These are phyloP conservation scores for Penicillium sp. DNA, from an alignment of 2,329 filamentous ascomycete species.

Conservation along the genomic window DNA sequence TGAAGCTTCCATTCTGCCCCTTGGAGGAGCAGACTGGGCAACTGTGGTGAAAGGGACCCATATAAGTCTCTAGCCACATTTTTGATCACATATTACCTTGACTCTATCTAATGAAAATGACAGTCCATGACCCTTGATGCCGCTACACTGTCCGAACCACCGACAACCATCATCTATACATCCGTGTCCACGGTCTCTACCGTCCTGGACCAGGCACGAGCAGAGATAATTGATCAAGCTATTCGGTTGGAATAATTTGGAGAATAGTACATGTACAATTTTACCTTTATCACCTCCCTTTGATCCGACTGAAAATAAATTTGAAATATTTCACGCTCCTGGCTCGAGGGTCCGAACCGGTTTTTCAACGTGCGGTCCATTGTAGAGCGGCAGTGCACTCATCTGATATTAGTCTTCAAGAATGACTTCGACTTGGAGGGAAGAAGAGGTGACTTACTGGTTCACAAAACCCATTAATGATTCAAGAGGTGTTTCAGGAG, in stretches of 20 bases:
- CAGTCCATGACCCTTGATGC: constrained; percentile 27
- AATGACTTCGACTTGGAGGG: no score
- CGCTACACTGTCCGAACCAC: constrained; percentile 24
- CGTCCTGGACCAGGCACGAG: constrained; percentile 23
- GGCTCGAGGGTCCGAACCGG: not conserved
- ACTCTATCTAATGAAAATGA: not conserved
- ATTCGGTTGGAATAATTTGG: constrained; percentile 6
- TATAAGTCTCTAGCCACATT: constrained; percentile 1
- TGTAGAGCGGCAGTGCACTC: not conserved
- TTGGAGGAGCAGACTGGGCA: constrained; percentile 25
- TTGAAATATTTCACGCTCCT: not conserved
- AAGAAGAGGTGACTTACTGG: no score
- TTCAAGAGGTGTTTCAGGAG: no score
- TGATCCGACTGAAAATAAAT: not conserved
- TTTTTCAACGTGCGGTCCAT: not conserved
- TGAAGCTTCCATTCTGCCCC: constrained; percentile 20
- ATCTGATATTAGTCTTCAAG: no score
- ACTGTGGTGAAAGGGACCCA: constrained; percentile 27
- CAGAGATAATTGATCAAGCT: constrained; percentile 32
- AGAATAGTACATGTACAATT: not conserved
- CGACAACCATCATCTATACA: constrained; percentile 23
- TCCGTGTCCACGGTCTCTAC: constrained; percentile 28
- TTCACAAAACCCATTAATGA: no score
- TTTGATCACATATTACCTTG: no score
- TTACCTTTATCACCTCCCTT: not conserved